These are phyloP conservation scores for Dactylella cylindrospora DNA, from an alignment of 2,329 filamentous ascomycete species.

Conservation along the genomic window DNA sequence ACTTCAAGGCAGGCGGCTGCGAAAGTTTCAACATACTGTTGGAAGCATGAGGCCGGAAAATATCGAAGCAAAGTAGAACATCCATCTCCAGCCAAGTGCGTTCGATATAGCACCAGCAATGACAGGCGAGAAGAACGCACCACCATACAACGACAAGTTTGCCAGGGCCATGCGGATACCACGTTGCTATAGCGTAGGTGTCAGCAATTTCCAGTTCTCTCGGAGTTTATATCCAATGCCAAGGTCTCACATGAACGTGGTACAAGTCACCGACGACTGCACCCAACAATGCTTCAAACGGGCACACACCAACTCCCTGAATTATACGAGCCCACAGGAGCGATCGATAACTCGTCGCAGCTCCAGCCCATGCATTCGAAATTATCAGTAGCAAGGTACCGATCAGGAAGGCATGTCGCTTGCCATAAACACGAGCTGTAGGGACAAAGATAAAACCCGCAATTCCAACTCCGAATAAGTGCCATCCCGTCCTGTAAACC, in stretches of 20 bases:
- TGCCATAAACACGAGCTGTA: constrained; percentile 86
- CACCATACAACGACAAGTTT: constrained; percentile 70
- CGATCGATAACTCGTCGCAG: constrained; percentile 67
- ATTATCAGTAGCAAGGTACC: constrained; percentile 72
- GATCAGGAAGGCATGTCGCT: constrained; percentile 81
- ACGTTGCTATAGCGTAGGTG: constrained; percentile 59
- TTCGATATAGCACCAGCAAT: constrained; percentile 82
- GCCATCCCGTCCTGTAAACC: constrained; percentile 55
- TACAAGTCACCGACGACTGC: constrained; percentile 87
- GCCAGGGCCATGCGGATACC: constrained; percentile 83
- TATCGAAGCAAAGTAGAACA: constrained; percentile 84
- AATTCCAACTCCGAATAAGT: constrained; percentile 74
- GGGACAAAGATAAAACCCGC: constrained; percentile 84
- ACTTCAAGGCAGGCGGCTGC: too few species aligned
- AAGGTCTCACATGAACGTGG: constrained; percentile 67
- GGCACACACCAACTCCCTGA: constrained; percentile 82
- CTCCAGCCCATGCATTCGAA: constrained; percentile 74
- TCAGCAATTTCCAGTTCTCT: not conserved
- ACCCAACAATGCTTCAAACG: constrained; percentile 88
- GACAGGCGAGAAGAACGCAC: constrained; percentile 79
- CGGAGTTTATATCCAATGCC: not conserved
- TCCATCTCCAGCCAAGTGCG: constrained; percentile 78
- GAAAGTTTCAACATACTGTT: constrained; percentile 54
- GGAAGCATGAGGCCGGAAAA: constrained; percentile 72
- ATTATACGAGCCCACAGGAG: constrained; percentile 77